Evolutionary conservation across 768 basidiomycete species (phyloP), one percentile per base, ranked within the genome.

Genomic region (Tricholomella constricta): DNA sequence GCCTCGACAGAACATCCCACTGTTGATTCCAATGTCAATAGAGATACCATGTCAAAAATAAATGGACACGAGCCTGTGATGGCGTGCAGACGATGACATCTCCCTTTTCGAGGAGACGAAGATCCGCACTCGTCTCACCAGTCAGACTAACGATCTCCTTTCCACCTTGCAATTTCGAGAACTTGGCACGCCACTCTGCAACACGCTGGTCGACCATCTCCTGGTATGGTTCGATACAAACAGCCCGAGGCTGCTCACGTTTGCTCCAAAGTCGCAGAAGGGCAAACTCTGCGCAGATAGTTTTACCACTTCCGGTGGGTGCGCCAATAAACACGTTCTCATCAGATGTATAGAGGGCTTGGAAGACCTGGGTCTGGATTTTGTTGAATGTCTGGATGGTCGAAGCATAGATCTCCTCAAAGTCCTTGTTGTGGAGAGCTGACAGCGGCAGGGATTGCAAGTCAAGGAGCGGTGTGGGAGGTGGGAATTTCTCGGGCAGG

Each of bases 291-390:
- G 95, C 97, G 59, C 94, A 96, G 36, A 98, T 89, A 0, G 96
- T 98, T 79, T 99, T 98, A 11, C 97, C 96, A 45, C 90, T 93
- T 20, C 97, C 96, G 0, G 97, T 94, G 0, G 97, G 96, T 0
- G 96, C 97, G 17, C 94, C 95, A 51, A 99, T 86, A 65, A 98
- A 95, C 36, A 96, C 88, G 62, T 96, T 98, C 64, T 98, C 97
- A 63, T 98, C 95, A 0, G 93, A 87, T 0, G 91, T 94, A 68
- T 98, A 99, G 0, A 99, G 78, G 0, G 96, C 95, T 62, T 98
- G 94, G 87, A 99, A 98, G 40, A 97, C 95, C 70, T 98, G 97
- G 0, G 94, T 98, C 67, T 98, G 97, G 56, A 98, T 98, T 72
- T 98, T 99, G 82, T 98, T 98, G 79, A 98, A 98, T 0, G 84